Percentiles rank a stretch among this genome's conserved stretches.
phyloP scores from a whole-genome alignment of 1,284 basidiomycete species.

The Termitomyces sp. region DNA sequence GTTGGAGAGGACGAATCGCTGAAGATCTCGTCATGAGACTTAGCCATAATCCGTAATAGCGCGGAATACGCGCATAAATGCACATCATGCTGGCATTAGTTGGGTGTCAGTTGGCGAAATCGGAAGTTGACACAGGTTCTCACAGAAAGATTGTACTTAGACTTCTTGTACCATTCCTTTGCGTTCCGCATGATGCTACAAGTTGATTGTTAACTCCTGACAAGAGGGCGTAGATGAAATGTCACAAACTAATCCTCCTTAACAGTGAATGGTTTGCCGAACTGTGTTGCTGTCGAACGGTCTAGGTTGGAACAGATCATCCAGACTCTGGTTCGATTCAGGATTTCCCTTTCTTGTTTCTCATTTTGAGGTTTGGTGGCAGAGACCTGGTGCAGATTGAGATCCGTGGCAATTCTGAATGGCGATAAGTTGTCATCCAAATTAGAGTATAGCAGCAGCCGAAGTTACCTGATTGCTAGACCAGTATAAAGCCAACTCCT shows the following conservation, averaged over 20 bases:
- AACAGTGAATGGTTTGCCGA: slow-evolving; percentile 83
- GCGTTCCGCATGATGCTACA: slow-evolving; percentile 66
- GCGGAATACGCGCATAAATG: slow-evolving; percentile 71
- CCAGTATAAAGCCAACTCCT: slow-evolving; percentile 80
- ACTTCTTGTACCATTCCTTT: slow-evolving; percentile 72
- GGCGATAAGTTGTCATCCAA: not conserved
- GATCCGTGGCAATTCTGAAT: slow-evolving; percentile 73
- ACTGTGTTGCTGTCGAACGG: slow-evolving; percentile 78
- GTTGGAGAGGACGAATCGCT: slow-evolving; percentile 65
- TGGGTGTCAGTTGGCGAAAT: not conserved
- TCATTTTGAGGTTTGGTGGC: slow-evolving; percentile 55
- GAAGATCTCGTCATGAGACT: slow-evolving; percentile 73
- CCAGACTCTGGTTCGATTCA: slow-evolving; percentile 81
- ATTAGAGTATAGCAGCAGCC: not conserved
- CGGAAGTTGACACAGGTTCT: slow-evolving; percentile 17
- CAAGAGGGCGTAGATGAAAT: not conserved
- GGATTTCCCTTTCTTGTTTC: slow-evolving; percentile 70
- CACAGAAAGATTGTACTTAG: slow-evolving; percentile 55
- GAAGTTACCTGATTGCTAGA: slow-evolving; percentile 61
- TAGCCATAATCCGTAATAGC: slow-evolving; percentile 63
- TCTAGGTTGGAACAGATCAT: slow-evolving; percentile 85
- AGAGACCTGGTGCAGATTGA: slow-evolving; percentile 74
- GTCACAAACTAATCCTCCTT: slow-evolving; percentile 72
- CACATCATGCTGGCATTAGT: slow-evolving; percentile 52
- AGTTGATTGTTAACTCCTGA: not conserved